Evolutionary conservation across 768 basidiomycete genomes (phyloP), one percentile per base, ranked within the genome.

Genomic region (Zangia roseola): DNA sequence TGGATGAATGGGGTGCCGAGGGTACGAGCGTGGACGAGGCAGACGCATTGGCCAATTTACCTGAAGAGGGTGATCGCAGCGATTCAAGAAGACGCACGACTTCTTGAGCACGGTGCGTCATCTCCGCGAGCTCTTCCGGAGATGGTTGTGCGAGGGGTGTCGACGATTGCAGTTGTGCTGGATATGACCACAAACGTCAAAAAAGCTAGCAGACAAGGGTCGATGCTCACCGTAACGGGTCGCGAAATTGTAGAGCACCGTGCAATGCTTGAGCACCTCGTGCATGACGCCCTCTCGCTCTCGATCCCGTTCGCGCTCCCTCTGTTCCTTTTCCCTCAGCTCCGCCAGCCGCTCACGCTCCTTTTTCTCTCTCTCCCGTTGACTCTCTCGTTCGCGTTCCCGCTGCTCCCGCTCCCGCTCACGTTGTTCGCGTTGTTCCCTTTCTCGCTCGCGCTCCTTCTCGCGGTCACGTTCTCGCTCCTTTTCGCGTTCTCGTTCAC

Each of bases 1-100:
- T 40, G 39, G 61, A 57, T 28, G 52, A 52, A 46, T 55, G 59
- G 6, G 59, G n/a, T 17, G 39, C 46, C 4, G 48, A 41, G 30
- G 48, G 47, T 8, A 40, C 47, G 31, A 52, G 30, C 17, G 50
- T 43, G 35, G 63, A 52, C 3, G 49, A 55, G 14, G 31, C 28
- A 13, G 60, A 50, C 23, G 43, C 23, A 34, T 50, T 44, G 28
- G 60, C 54, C 16, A 52, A 46, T 47, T 65, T 67, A 16, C 56
- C 52, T 17, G 53, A 50, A 39, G 60, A 55, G 26, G 61, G 52
- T 30, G 52, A 56, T 17, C 60, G 54, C 13, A 67, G 53, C 30
- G 62, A 66, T 35, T 88, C 84, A 31, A 90, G 68, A 17, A 91
- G 75, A 42, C 79, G 77, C 17, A 89, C 82, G 21, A 91, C 87